Base-by-base conservation (phyloP, 768 basidiomycete genomes). In the Mycena vulgaris region DNA sequence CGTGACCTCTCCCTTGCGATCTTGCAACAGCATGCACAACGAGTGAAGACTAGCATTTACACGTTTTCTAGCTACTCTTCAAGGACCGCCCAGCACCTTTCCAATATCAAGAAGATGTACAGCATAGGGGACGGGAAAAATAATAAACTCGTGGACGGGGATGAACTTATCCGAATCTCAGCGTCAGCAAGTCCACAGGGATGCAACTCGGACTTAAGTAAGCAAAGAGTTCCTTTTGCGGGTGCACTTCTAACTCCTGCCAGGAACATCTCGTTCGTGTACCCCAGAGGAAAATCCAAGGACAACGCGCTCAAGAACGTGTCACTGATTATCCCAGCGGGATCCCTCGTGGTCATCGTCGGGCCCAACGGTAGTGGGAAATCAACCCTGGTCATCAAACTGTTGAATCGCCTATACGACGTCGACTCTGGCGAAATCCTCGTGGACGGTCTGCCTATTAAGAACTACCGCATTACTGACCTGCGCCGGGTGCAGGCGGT, bases 341-440 rank as follows among this genome's bases (percentile, higher is more conserved):
- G 81, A 11, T 67, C 73, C 14, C 70, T 81, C 2, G 79, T 76
- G 17, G 79, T 82, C 35, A 77, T 83, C 30, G 82, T 83, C 23
- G 82, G 82, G n/a, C 71, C 69, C 28, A 83, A 82, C 71, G 82
- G 82, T 17, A 76, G 77, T 51, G 81, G 79, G 3, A 81, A 80
- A 65, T 77, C 80, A 0, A 80, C 80, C 2, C n/a, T n/a, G n/a
- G 60, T 80, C 14, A 66, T 83, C 56, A 83, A 83, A 52, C 67
- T 83, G 8, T 58, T 82, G n/a, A 78, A 67, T 37, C 80, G 82
- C 0, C 52, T 78, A 17, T 82, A 80, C 65, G 81, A 81, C 21
- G 65, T 63, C 2, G 66, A 68, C 2, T 76, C 76, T 1, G 81
- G 82, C 0, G 74, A 48, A 16, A 58, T 84, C 27, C 72, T 80